Percentiles rank a stretch among this genome's conserved stretches.
These are phyloP conservation scores for Cetradonia linearis DNA, from an alignment of 495 filamentous ascomycete species.

Conservation along the genomic window DNA sequence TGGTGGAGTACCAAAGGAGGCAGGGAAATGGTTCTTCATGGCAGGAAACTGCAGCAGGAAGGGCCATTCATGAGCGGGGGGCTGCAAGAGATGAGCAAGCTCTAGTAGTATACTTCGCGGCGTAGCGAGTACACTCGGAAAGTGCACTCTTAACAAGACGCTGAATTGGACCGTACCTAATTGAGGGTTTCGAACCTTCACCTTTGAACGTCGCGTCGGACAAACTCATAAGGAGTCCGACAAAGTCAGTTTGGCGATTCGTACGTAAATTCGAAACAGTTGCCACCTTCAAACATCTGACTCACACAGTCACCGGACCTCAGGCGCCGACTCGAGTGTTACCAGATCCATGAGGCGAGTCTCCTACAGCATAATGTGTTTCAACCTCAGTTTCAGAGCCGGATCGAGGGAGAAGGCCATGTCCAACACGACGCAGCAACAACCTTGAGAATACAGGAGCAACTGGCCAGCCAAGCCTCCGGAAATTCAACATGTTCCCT, in stretches of 20 bases:
- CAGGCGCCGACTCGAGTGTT: neutral
- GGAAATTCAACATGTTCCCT: too few relatives aligned
- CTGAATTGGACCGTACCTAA: neutral
- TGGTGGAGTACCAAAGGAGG: conserved; percentile 80
- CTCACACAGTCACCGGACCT: neutral
- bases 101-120: conserved; percentile 1
- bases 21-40: conserved; percentile 53
- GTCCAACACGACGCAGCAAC: too few relatives aligned
- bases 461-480: too few relatives aligned
- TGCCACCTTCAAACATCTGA: neutral
- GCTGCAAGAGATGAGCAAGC: conserved; percentile 30
- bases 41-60: conserved; percentile 27
- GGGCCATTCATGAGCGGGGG: conserved; percentile 52
- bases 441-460: too few relatives aligned
- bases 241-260: neutral
- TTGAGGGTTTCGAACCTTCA: neutral
- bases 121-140: too few relatives aligned
- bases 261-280: neutral
- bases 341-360: neutral
- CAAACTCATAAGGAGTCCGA: neutral
- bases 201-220: neutral
- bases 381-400: neutral
- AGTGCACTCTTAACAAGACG: neutral
- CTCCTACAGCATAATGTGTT: neutral
- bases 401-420: neutral